These are phyloP conservation scores for Orobanche coerulescens DNA, from an alignment of 257 asterid species.

Conservation along the genomic window DNA sequence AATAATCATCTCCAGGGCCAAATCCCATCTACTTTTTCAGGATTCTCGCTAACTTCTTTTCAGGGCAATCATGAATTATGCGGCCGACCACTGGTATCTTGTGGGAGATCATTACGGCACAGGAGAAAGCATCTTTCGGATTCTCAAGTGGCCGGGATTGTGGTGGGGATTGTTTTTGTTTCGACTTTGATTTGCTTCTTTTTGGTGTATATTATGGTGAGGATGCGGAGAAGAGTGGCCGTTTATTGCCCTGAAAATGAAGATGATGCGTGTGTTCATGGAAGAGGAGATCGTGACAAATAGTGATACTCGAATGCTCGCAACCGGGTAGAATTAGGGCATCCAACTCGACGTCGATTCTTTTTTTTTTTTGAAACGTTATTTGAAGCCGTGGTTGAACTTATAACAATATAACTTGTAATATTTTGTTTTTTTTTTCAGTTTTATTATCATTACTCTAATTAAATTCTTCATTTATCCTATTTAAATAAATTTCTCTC, in stretches of 20 bases:
- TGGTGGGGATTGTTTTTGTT: constrained; percentile 77
- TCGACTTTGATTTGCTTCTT: constrained; percentile 68
- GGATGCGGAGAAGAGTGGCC: constrained; percentile 77
- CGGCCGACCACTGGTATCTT: constrained; percentile 63
- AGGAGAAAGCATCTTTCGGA: constrained; percentile 43
- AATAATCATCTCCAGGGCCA: constrained; percentile 51
- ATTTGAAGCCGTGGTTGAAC: too few species aligned
- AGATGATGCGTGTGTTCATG: constrained; percentile 52
- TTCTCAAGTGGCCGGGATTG: constrained; percentile 47
- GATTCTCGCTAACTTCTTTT: constrained; percentile 56
- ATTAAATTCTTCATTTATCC: too few species aligned
- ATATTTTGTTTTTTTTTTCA: too few species aligned
- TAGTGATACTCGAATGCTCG: too few species aligned
- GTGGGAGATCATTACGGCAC: constrained; percentile 30
- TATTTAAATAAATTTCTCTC: too few species aligned
- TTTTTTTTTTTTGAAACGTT: too few species aligned
- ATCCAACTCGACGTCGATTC: too few species aligned
- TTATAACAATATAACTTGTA: too few species aligned
- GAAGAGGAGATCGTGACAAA: constrained; percentile 48
- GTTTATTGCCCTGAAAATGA: constrained; percentile 70
- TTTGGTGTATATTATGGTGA: constrained; percentile 59
- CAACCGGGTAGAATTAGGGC: too few species aligned
- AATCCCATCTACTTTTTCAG: constrained; percentile 53
- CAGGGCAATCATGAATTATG: constrained; percentile 45
- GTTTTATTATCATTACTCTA: too few species aligned